Evolutionary conservation across 441 rosid genomes (phyloP).

Genomic region (Isatis lusitanica): DNA sequence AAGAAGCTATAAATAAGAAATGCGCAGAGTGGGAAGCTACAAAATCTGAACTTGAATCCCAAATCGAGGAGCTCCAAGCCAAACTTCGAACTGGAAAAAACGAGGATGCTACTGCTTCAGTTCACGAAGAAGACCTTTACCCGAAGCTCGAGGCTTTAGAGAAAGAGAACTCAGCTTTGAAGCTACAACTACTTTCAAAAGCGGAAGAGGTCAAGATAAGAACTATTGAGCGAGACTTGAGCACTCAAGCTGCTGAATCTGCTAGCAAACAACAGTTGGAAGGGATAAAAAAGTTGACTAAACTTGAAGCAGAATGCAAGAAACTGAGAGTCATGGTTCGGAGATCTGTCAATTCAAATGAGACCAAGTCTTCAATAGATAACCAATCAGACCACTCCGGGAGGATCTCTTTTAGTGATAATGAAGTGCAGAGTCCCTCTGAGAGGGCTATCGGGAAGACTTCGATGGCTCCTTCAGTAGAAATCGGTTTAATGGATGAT

Average conservation of each 20-base stretch:
- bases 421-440: conserved; percentile 43
- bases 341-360: conserved; percentile 54
- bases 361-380: conserved; percentile 58
- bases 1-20: conserved; percentile 55
- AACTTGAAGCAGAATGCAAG: conserved; percentile 81
- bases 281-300: conserved; percentile 71
- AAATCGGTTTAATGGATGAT: conserved; percentile 84
- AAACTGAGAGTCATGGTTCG: conserved; percentile 57
- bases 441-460: conserved; percentile 42
- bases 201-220: conserved; percentile 60
- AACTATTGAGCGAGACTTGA: conserved; percentile 73
- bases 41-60: conserved; percentile 57
- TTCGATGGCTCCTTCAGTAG: conserved; percentile 46
- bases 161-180: conserved; percentile 64
- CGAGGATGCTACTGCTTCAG: conserved; percentile 34
- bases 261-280: conserved; percentile 89
- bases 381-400: conserved; percentile 68
- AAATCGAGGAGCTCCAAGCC: conserved; percentile 48
- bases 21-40: conserved; percentile 58
- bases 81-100: conserved; percentile 42
- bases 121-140: conserved; percentile 45
- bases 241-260: conserved; percentile 77
- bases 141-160: conserved; percentile 56
- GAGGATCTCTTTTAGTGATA: conserved; percentile 51
- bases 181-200: conserved; percentile 51